Base-by-base conservation (phyloP, 2,329 filamentous ascomycete genomes). In the Penicillium sp. region DNA sequence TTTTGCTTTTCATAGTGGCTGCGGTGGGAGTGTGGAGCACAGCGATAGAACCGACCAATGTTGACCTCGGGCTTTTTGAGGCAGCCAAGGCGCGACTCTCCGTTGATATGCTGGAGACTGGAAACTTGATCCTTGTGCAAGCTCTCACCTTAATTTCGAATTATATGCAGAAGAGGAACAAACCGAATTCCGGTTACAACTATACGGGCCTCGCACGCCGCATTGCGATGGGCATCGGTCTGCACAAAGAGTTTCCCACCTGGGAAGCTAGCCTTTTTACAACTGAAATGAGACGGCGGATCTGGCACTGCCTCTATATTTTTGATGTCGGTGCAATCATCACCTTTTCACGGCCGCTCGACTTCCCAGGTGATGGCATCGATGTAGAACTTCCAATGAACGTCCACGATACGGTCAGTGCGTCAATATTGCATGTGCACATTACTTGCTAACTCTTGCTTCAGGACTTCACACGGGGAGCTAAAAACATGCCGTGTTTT, bases 151-250 rank as follows among this genome's bases (percentile, higher is more conserved):
- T 76, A 38, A 69, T 74, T 49, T 69, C 71, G 11, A 74, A 74
- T 39, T 74, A 73, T 40, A 55, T 73, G 2, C 73, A 75, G 48
- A 76, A 76, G 50, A 61, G 69, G 25, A 70, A 74, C 48, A 74
- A 72, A 49, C 73, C 72, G 1, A 76, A 76, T 48, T 69, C 64
- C 11, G 71, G 72, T 2, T 76, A 71, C 47, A 74, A 71, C 41
- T 73, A 73, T 41, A 61, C 71, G 18, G 74, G 74, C 0, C 59
- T 76, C 6, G 73, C 72, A 1, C 57, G 69, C 4, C 64, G 70
- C 11, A 72, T 74, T 60, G 73, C 74, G 1, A 69, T 75, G 56
- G 69, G 71, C 0, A 62, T 76, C n/a, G 72, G 73, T 0, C 52
- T 76, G 8, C 72, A 75, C 51, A 73, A 72, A 51, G 73, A 75